Evolutionary conservation across 371 early-diverging fungal genomes (phyloP).

Genomic region (Gilbertella persicaria): DNA sequence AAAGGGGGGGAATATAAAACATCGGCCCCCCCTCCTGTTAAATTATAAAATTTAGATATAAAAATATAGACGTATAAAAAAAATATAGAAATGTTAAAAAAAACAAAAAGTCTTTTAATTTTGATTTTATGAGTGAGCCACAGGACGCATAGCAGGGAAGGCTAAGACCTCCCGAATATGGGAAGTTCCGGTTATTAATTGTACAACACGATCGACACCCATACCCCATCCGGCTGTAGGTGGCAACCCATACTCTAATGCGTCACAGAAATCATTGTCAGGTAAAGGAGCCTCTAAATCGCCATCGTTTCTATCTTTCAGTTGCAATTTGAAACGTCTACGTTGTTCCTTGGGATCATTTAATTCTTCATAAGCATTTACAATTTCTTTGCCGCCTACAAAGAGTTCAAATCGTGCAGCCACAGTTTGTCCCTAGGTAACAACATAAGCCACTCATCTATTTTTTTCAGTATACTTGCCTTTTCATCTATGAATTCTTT

Average conservation of each 20-base stretch:
- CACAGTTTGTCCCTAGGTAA: slow-evolving; percentile 45
- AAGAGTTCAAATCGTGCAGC: slow-evolving; percentile 95
- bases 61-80: background rate
- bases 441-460: background rate
- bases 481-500: slow-evolving; percentile 61
- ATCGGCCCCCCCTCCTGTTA: background rate
- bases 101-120: background rate
- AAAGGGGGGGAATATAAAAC: slow-evolving; percentile 13
- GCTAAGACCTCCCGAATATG: slow-evolving; percentile 94
- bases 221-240: slow-evolving; percentile 99
- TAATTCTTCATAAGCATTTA: slow-evolving; percentile 99
- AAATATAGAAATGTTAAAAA: too few relatives aligned
- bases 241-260: slow-evolving; percentile 94
- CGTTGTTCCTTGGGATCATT: slow-evolving; percentile 98
- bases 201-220: slow-evolving; percentile 94
- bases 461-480: slow-evolving; percentile 13
- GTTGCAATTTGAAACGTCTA: slow-evolving; percentile 76
- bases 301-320: slow-evolving; percentile 67
- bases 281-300: slow-evolving; percentile 84
- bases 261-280: slow-evolving; percentile 87
- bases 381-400: slow-evolving; percentile 89
- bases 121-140: background rate
- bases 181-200: slow-evolving; percentile 82
- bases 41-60: background rate
- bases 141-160: slow-evolving; percentile 71